Evolutionary conservation across 2,329 filamentous ascomycete species (phyloP), one percentile per base, ranked within the genome.

Genomic region (Didymella lethalis): DNA sequence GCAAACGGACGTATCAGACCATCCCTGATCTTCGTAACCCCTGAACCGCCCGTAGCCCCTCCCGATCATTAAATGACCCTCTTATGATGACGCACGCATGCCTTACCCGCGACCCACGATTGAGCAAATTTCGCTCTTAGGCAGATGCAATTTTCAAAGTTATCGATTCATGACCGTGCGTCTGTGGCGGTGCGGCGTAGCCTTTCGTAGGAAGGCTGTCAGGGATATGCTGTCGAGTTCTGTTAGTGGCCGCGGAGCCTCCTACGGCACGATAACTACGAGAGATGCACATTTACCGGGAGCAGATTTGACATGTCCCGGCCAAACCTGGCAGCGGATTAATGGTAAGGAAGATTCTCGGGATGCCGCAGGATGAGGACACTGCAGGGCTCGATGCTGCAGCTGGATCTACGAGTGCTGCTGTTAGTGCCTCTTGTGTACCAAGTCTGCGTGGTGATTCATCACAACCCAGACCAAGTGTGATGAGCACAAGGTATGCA

Each of bases 141-240:
- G 23, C 6, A 29, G 14, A 61, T 61, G 36, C 47, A 36, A 54
- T 34, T 57, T 52, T 58, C 29, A 23, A 31, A 44, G 34, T 54
- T 60, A 31, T 38, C 53, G 34, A 57, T 63, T 29, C 41, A 32
- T 48, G 47, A 60, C 48, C 43, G 61, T 64, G 61, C 61, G 34
- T 16, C 20, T 53, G 49, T 59, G 43, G 48, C 54, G 12, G 48
- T 51, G 48, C 54, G n/a, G 25, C 40, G 36, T 41, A 47, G 32
- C 48, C 31, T 16, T 32, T 32, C 31, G 18, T 31, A 46, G 46
- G 40, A 49, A 47, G 20, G 43, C 29, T 8, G 26, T 34, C 31
- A 44, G 45, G 34, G 28, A 8, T 47, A 45, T 49, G 45, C 48
- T 49, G 34, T 49, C 46, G 31, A 28, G n/a, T 6, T 18, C 8